Evolutionary conservation across 495 filamentous ascomycete genomes (phyloP), one percentile per base, ranked within the genome.

Genomic region (Parachaetomium inaequale): DNA sequence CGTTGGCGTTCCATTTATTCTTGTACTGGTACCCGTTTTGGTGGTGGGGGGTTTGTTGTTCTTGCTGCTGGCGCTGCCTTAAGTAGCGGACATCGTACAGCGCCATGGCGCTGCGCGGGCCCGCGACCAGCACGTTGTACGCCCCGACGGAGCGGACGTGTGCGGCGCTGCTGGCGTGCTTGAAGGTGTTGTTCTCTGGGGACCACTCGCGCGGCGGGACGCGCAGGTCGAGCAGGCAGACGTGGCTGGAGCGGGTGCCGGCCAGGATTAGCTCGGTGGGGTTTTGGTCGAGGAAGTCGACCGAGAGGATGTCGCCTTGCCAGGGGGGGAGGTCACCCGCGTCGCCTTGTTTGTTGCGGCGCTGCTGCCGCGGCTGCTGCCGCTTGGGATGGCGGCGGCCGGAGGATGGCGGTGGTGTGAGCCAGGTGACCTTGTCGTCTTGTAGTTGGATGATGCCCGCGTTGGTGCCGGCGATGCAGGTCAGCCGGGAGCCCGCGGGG

Each of bases 61-160:
- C 26, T 29, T 46, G 49, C 46, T 66, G 54, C 21, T 47, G 19
- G 23, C 31, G 46, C 47, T 38, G 26, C 10, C 26, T 14, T 0
- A 55, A 32, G 57, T 64, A 77, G 10, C 79, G 76, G 2, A 74
- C 40, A 36, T 81, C 79, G 54, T 75, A 80, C 0, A 81, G 54
- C 0, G 63, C 66, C 66, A 81, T 73, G 51, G 59, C 63, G 54
- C 61, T 68, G 25, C 53, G 25, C 1, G 78, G 64, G 1, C 79
- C 77, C 1, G 78, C 68, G 1, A 70, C 79, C 0, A 81, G 64
- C 17, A 79, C 62, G 31, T 73, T 68, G 65, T 77, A 55, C 23
- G 57, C 62, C 19, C 63, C 62, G 17, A 78, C 45, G 12, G 69
- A 60, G 17, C 61, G 65, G 21, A 78, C 55, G 49, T 79, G 74